phyloP scores from a whole-genome alignment of 176 grass and related monocot genomes.

The Ensete ventricosum region DNA sequence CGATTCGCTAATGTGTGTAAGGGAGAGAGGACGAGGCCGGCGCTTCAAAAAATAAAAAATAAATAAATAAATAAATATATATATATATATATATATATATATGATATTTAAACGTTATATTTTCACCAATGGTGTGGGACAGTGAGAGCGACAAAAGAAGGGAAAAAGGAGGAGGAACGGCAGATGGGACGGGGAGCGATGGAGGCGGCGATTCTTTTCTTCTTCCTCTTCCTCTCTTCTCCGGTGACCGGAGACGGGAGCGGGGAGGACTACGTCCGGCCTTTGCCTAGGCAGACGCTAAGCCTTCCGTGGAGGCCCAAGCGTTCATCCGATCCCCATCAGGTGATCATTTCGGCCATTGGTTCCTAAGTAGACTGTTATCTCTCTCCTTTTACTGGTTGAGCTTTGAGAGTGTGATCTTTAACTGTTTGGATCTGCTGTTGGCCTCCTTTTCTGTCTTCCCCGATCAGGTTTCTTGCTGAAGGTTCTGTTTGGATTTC shows the following conservation, averaged over 20 bases:
- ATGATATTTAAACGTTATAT: too few relatives aligned
- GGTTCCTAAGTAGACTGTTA: not conserved
- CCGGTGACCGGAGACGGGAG: slow-evolving; percentile 12
- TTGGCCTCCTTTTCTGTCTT: not conserved
- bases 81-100: too few relatives aligned
- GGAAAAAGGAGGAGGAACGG: not conserved
- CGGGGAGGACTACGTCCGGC: slow-evolving; percentile 56
- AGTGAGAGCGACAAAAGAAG: not conserved
- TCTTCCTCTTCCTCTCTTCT: slow-evolving; percentile 10
- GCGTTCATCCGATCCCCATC: slow-evolving; percentile 38
- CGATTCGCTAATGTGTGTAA: too few relatives aligned
- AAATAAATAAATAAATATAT: too few relatives aligned
- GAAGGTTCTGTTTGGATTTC: not conserved
- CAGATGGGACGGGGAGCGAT: not conserved
- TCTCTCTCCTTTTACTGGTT: not conserved
- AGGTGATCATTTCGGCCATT: slow-evolving; percentile 25
- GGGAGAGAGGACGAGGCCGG: too few relatives aligned
- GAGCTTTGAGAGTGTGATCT: not conserved
- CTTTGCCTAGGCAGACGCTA: slow-evolving; percentile 35
- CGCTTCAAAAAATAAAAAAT: too few relatives aligned
- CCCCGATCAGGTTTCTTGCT: not conserved
- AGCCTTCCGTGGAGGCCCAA: slow-evolving; percentile 31
- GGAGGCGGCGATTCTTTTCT: not conserved
- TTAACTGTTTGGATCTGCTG: not conserved
- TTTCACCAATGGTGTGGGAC: too few relatives aligned